Evolutionary conservation across 2,329 filamentous ascomycete genomes (phyloP).

Genomic region (Colletotrichum eleusines): DNA sequence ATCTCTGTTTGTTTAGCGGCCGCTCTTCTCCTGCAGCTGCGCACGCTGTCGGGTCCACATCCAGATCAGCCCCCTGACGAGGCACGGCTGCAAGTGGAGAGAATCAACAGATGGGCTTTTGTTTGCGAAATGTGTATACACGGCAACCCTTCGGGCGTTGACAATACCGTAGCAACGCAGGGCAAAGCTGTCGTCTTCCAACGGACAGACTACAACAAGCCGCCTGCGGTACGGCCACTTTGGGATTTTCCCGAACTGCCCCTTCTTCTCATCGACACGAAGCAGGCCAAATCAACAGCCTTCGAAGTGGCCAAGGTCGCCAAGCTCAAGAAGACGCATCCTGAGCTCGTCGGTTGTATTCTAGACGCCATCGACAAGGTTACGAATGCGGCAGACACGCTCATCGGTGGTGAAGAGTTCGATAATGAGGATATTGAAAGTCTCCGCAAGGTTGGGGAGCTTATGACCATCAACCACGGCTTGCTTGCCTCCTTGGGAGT

Average conservation of each 20-base stretch:
- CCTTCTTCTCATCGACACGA: conserved; percentile 89
- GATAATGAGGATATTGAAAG: conserved; percentile 72
- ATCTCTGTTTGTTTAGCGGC: conserved; percentile 90
- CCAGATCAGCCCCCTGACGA: conserved; percentile 90
- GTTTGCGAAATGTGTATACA: conserved; percentile 98
- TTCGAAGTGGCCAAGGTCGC: conserved; percentile 89
- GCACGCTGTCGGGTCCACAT: conserved; percentile 89
- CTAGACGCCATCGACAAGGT: conserved; percentile 87
- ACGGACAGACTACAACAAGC: conserved; percentile 80
- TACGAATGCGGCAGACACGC: conserved; percentile 64
- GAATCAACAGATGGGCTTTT: conserved; percentile 98
- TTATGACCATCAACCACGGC: conserved; percentile 95
- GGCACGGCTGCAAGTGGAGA: conserved; percentile 89
- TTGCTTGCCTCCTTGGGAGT: conserved; percentile 91
- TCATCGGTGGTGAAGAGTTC: conserved; percentile 73
- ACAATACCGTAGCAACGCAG: conserved; percentile 94
- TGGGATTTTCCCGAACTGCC: conserved; percentile 94
- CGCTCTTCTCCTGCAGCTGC: conserved; percentile 87
- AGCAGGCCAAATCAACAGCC: conserved; percentile 86
- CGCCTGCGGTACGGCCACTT: conserved; percentile 80
- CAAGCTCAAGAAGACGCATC: conserved; percentile 77
- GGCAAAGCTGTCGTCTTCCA: conserved; percentile 96
- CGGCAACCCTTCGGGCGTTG: conserved; percentile 94
- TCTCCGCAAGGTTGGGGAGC: conserved; percentile 82
- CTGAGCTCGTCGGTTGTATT: conserved; percentile 82